Base-by-base conservation (phyloP, 2,329 filamentous ascomycete species). In the Cladophialophora carrionii region DNA sequence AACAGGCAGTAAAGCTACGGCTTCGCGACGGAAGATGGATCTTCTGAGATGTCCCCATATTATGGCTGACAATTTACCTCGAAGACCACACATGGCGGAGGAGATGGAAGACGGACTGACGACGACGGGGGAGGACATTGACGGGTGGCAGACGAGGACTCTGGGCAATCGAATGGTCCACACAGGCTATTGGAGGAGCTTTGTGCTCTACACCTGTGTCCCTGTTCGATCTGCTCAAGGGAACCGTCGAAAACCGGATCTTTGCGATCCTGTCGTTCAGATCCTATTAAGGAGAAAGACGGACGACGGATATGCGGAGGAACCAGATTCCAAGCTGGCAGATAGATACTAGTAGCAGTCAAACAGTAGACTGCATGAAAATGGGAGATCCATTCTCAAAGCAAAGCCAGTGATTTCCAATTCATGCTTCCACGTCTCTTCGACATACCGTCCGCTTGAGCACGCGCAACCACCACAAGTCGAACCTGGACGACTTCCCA, bases 141-240 rank as follows among this genome's bases (percentile, higher is more conserved):
- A 59, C 57, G 43, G 9, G 43, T 12, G n/a, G 57, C 20, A 37
- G 41, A 17, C 22, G 51, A 57, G 41, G 31, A 48, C 31, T 26
- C 49, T 24, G 32, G 17, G 54, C n/a, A 5, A 7, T 26, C 20
- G 55, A 34, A 24, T 20, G 57, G 48, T 9, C 9, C 20, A 17
- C 49, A 55, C 58, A 48, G 37, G 58, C 58, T 41, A 61, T 61
- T 61, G 58, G 58, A 61, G 49, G 58, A 61, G 58, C n/a, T 49
- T 31, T 56, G 65, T 51, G 49, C 65, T 67, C 62, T 67, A 67
- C 65, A 67, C 65, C 62, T 57, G 51, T 56, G 52, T 62, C 6
- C 29, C 22, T 9, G 10, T 17, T 51, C 24, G 6, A 14, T 51
- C 48, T 26, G 24, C 22, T 14, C 48, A 51, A 8, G 48, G 48